Base-by-base conservation (phyloP, 2,329 filamentous ascomycete genomes). In the Colletotrichum neosansevieriae region DNA sequence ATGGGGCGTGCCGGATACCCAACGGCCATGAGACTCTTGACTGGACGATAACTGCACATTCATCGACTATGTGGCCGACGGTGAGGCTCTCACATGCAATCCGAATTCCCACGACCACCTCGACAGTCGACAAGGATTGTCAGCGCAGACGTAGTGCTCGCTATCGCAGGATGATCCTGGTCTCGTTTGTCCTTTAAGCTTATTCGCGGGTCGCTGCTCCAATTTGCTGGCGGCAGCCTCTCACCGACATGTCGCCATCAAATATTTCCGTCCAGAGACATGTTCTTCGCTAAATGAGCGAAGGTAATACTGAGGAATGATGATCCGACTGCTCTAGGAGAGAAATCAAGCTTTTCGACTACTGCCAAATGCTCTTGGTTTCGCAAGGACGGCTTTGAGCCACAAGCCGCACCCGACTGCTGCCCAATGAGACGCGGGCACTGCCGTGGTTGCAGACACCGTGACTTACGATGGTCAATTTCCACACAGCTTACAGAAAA, bases 281-380 rank as follows among this genome's bases (percentile, higher is more conserved):
- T 17, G 32, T 11, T 51, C 1, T 29, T 32, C 24, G 49, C 7
- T 15, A 21, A 51, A 51, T 51, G 24, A 15, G 19, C 17, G 17
- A 12, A 54, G 6, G 3, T 11, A 17, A 38, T 6, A 21, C 17
- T 10, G 50, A 24, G 34, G 12, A 38, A 49, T 17, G 45, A 60
- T 40, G 45, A 40, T 1, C 32, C 1, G 44, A 34, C 45, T 47
- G 17, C 32, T 40, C 11, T 10, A 17, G 40, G 29, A 38, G 29
- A 38, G 32, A 51, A 59, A 47, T 58, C 56, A 68, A 65, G 65
- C 65, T 68, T 65, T 68, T 49, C 38, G 63, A 11, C 44, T 13
- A 62, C 49, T 59, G 47, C 24, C 61, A 65, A 40, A 32, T 42
- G 17, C 49, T 32, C 19, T 34, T 36, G 45, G 60, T 21, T 15